These are phyloP conservation scores for Colletotrichum spaethianum DNA, from an alignment of 2,329 filamentous ascomycete species.

Conservation along the genomic window DNA sequence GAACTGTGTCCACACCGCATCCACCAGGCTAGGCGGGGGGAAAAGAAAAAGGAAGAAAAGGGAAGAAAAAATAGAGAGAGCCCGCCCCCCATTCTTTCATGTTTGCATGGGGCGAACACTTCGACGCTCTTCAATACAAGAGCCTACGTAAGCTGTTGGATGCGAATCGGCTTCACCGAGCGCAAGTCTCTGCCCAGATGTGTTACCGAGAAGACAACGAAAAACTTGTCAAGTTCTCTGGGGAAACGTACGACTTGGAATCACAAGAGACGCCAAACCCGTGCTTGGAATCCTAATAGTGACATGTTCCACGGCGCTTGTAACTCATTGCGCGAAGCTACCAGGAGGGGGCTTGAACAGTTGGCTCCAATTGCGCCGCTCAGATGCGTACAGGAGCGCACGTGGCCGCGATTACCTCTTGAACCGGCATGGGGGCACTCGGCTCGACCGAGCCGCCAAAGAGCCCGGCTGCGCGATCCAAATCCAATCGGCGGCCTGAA, in stretches of 20 bases:
- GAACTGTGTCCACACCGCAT: background rate
- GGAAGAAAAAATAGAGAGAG: too few relatives aligned
- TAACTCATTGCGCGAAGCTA: background rate
- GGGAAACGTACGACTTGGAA: too few relatives aligned
- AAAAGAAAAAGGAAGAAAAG: background rate
- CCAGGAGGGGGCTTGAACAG: background rate
- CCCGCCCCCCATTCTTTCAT: too few relatives aligned
- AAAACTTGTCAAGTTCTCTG: background rate
- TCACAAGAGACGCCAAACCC: too few relatives aligned
- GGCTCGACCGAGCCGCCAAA: background rate
- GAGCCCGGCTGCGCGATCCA: background rate
- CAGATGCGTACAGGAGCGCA: background rate
- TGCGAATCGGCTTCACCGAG: background rate
- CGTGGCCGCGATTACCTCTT: background rate
- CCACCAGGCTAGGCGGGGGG: background rate
- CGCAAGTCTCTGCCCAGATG: background rate
- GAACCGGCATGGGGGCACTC: background rate
- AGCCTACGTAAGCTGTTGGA: background rate
- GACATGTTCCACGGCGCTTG: too few relatives aligned
- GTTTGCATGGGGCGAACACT: background rate
- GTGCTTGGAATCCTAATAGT: too few relatives aligned
- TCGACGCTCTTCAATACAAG: background rate
- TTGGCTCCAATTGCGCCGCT: background rate
- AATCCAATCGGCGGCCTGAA: background rate
- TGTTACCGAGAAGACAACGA: background rate